These are phyloP conservation scores for Drechslerella dactyloides DNA, from an alignment of 2,329 filamentous ascomycete genomes.

Conservation along the genomic window DNA sequence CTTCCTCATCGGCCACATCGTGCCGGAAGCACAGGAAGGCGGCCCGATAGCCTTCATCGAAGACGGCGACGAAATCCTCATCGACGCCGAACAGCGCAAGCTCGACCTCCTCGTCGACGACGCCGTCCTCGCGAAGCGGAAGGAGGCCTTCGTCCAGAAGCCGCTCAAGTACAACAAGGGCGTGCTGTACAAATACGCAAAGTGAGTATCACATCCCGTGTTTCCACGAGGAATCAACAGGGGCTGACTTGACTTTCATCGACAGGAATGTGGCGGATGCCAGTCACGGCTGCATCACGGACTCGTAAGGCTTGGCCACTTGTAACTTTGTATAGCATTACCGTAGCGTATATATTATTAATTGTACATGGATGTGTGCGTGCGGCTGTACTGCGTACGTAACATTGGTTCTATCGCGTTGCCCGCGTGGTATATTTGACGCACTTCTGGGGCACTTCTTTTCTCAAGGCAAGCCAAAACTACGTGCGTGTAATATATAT, in stretches of 20 bases:
- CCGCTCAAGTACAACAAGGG: conserved; percentile 66
- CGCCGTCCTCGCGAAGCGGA: conserved; percentile 62
- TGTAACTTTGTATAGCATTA: too few relatives aligned
- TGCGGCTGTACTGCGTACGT: too few relatives aligned
- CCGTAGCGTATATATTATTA: too few relatives aligned
- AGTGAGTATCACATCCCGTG: conserved; percentile 54
- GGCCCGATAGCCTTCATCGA: conserved; percentile 67
- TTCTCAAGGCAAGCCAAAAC: too few relatives aligned
- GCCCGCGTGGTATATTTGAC: too few relatives aligned
- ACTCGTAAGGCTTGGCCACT: conserved; percentile 57
- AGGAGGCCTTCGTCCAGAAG: conserved; percentile 64
- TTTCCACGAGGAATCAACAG: too few relatives aligned
- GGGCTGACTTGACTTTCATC: conserved; percentile 4
- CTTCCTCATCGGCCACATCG: conserved; percentile 69
- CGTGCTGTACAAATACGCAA: conserved; percentile 67
- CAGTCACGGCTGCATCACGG: conserved; percentile 67
- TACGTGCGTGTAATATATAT: too few relatives aligned
- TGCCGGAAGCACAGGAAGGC: conserved; percentile 68
- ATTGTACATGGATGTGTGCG: too few relatives aligned
- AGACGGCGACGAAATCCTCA: conserved; percentile 67
- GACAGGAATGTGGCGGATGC: conserved; percentile 63
- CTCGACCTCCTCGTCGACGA: conserved; percentile 64
- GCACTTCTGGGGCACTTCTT: too few relatives aligned
- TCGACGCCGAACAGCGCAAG: conserved; percentile 66
- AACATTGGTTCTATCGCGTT: too few relatives aligned